These are phyloP conservation scores for Saposhnikovia divaricata DNA, from an alignment of 129 eudicot species.

Conservation along the genomic window DNA sequence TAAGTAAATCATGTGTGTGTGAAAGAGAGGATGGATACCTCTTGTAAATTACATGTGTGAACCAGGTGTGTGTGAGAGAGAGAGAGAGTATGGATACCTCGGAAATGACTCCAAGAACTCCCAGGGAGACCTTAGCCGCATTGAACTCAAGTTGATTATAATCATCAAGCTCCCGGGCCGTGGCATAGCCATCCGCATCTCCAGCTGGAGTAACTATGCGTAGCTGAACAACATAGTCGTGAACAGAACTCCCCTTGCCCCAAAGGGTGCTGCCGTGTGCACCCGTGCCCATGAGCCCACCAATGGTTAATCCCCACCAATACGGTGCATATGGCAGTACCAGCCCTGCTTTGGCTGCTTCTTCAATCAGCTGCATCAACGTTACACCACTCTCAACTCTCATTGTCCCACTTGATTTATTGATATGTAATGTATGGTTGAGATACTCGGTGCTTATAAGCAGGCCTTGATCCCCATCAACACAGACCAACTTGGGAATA, in stretches of 20 bases:
- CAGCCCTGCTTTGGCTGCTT: slow-evolving; percentile 46
- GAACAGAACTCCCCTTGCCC: slow-evolving; percentile 72
- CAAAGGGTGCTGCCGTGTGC: slow-evolving; percentile 87
- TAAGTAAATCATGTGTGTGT: too few relatives aligned
- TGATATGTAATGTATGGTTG: slow-evolving; percentile 22
- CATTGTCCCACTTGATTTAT: slow-evolving; percentile 25
- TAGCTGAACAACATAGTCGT: slow-evolving; percentile 46
- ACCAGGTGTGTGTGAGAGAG: not conserved
- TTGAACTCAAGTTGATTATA: slow-evolving; percentile 44
- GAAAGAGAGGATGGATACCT: too few relatives aligned
- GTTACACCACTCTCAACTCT: slow-evolving; percentile 62
- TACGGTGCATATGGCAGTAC: slow-evolving; percentile 75
- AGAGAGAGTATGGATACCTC: slow-evolving; percentile 28
- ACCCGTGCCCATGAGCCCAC: slow-evolving; percentile 77
- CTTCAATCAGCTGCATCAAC: slow-evolving; percentile 51
- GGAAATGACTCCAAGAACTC: slow-evolving; percentile 82
- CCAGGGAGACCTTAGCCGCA: slow-evolving; percentile 79
- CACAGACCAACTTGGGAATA: slow-evolving; percentile 70
- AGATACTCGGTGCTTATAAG: slow-evolving; percentile 64
- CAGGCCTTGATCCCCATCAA: slow-evolving; percentile 56
- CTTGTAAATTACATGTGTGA: too few relatives aligned
- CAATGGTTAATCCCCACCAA: slow-evolving; percentile 86
- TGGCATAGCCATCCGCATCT: slow-evolving; percentile 44
- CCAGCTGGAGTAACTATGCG: slow-evolving; percentile 51
- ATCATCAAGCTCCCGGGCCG: slow-evolving; percentile 31